Percentiles rank a stretch among this genome's conserved stretches.
These are phyloP conservation scores for Syncephalastrum contaminatum DNA, from an alignment of 371 early-diverging fungal genomes.

Conservation along the genomic window DNA sequence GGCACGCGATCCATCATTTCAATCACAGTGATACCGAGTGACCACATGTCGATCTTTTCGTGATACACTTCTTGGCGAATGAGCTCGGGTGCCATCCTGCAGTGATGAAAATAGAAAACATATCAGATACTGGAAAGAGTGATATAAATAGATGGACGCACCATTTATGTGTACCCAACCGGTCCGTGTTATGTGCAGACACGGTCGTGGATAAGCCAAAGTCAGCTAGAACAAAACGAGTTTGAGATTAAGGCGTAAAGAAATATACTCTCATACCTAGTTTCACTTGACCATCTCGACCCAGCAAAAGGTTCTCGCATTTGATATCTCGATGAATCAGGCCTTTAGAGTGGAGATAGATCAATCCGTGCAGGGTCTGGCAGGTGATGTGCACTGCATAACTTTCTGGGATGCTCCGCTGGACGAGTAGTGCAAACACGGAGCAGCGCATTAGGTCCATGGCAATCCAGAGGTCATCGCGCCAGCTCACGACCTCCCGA, in stretches of 20 bases:
- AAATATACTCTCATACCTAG: constrained; percentile 79
- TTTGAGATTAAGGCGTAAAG: neutral
- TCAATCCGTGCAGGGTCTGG: constrained; percentile 68
- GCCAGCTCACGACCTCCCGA: constrained; percentile 39
- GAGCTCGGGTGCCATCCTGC: constrained; percentile 92
- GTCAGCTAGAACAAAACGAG: constrained; percentile 21
- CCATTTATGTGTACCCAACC: constrained; percentile 97
- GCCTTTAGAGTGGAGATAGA: constrained; percentile 88
- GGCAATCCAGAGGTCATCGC: constrained; percentile 47
- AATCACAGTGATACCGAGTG: constrained; percentile 85
- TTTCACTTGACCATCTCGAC: constrained; percentile 90
- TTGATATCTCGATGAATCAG: constrained; percentile 97
- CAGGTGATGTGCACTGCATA: constrained; percentile 36
- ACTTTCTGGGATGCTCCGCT: constrained; percentile 48
- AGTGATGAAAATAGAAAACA: constrained; percentile 1
- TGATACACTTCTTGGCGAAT: constrained; percentile 86
- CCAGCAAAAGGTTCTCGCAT: constrained; percentile 96
- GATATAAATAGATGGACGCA: neutral
- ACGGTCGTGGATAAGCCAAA: constrained; percentile 41
- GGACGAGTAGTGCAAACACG: constrained; percentile 47
- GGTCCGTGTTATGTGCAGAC: constrained; percentile 60
- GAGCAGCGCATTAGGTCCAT: constrained; percentile 54
- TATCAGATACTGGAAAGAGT: neutral
- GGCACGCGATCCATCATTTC: constrained; percentile 61
- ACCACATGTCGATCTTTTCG: constrained; percentile 96